A percentile compares a stretch with the other conserved stretches of the same genome.
Conservation (phyloP, 352 stramenopile genomes). For the Globisporangium spiculum region DNA sequence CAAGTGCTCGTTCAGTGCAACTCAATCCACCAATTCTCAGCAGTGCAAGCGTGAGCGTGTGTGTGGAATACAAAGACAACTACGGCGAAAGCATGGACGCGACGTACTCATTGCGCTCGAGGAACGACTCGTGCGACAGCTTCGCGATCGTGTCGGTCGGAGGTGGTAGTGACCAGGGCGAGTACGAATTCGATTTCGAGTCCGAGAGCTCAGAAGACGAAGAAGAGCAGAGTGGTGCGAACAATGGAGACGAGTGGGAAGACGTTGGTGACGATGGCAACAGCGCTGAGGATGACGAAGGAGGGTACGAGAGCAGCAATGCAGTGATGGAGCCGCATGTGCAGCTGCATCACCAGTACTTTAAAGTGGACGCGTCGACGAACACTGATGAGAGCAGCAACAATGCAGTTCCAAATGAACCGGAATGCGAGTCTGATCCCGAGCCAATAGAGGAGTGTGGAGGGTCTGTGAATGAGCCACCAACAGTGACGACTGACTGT, state of each 20-base stretch:
- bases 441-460: neutral
- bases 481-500: too few relatives aligned
- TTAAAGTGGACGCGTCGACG: neutral
- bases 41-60: neutral
- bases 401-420: neutral
- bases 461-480: neutral
- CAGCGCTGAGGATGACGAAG: neutral
- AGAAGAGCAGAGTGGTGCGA: neutral
- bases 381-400: neutral
- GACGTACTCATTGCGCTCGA: conserved; percentile 10
- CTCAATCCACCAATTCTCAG: neutral
- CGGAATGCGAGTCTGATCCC: conserved; percentile 6
- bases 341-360: conserved; percentile 10
- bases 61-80: neutral
- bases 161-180: conserved; percentile 15
- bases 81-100: conserved; percentile 3
- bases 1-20: neutral
- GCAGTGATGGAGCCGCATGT: conserved; percentile 16
- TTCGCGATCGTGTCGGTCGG: conserved; percentile 18
- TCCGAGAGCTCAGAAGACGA: conserved; percentile 17
- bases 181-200: conserved; percentile 16
- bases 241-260: conserved; percentile 43
- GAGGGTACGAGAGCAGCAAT: neutral
- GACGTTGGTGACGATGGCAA: conserved; percentile 22
- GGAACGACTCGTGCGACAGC: conserved; percentile 33